Evolutionary conservation across 2,329 filamentous ascomycete species (phyloP).

Genomic region (Talaromyces islandicus): DNA sequence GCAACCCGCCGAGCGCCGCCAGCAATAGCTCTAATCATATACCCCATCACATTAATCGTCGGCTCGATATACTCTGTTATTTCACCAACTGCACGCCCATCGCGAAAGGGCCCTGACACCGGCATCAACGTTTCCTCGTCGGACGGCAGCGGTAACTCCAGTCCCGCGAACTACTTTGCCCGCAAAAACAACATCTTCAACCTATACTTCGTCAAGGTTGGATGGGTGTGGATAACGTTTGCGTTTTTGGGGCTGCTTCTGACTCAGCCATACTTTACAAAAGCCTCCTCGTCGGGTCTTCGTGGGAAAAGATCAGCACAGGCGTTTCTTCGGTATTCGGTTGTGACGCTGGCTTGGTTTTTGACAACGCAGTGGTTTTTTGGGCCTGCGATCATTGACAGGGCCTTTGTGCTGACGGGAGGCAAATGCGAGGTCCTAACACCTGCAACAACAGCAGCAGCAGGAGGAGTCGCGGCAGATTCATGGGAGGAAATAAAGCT

Average conservation of each 20-base stretch:
- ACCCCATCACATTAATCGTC: slow-evolving; percentile 71
- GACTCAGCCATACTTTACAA: slow-evolving; percentile 56
- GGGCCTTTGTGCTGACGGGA: slow-evolving; percentile 80
- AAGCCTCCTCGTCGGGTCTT: slow-evolving; percentile 32
- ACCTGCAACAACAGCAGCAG: background rate
- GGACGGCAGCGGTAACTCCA: background rate
- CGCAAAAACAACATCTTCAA: slow-evolving; percentile 93
- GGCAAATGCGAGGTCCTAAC: slow-evolving; percentile 64
- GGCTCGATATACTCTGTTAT: slow-evolving; percentile 76
- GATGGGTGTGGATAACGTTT: slow-evolving; percentile 84
- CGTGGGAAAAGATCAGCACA: slow-evolving; percentile 46
- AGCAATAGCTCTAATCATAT: slow-evolving; percentile 58
- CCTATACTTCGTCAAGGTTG: slow-evolving; percentile 84
- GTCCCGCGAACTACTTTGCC: slow-evolving; percentile 68
- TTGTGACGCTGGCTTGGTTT: slow-evolving; percentile 74
- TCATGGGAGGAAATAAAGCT: slow-evolving; percentile 37
- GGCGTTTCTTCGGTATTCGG: slow-evolving; percentile 61
- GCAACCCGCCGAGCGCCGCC: slow-evolving; percentile 43
- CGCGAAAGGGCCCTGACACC: background rate
- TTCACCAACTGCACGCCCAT: slow-evolving; percentile 60
- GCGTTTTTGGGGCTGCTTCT: slow-evolving; percentile 66
- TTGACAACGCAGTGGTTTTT: slow-evolving; percentile 96
- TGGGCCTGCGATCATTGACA: slow-evolving; percentile 82
- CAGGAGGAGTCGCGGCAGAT: background rate
- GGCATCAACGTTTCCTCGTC: background rate